Evolutionary conservation across 2,329 filamentous ascomycete species (phyloP).

Genomic region (Nemania bipapillata): DNA sequence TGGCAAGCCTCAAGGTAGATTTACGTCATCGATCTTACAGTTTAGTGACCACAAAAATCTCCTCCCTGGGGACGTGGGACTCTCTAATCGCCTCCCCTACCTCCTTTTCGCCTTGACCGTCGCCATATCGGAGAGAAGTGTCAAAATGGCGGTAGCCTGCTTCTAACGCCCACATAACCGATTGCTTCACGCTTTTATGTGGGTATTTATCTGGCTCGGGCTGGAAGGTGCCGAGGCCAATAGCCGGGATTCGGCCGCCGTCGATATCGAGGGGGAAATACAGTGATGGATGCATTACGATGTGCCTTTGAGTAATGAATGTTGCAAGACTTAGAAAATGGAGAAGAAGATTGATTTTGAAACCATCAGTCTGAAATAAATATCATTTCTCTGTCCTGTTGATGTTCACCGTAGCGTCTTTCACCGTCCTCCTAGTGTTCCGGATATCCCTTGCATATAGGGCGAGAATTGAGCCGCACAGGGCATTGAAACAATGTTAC

Average conservation of each 20-base stretch:
- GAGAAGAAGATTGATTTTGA: neutral
- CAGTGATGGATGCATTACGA: neutral
- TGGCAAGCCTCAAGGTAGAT: neutral
- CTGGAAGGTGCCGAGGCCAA: neutral
- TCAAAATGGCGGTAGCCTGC: neutral
- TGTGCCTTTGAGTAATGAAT: neutral
- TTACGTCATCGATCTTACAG: neutral
- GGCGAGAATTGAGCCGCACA: too few species aligned
- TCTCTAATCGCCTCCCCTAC: neutral
- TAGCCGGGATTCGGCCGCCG: neutral
- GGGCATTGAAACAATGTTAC: neutral
- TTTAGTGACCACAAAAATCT: neutral
- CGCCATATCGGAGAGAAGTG: neutral
- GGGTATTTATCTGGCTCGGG: neutral
- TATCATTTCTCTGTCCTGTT: too few species aligned
- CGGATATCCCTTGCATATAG: neutral
- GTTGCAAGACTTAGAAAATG: neutral
- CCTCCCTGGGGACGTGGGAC: neutral
- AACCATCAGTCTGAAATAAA: neutral
- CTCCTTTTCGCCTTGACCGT: neutral
- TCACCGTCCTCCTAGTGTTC: neutral
- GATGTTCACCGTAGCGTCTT: neutral
- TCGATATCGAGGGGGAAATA: neutral
- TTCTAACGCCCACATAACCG: neutral
- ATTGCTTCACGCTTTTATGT: neutral